phyloP scores from a whole-genome alignment of 2,329 filamentous ascomycete genomes.

The Cercospora brassicicola region DNA sequence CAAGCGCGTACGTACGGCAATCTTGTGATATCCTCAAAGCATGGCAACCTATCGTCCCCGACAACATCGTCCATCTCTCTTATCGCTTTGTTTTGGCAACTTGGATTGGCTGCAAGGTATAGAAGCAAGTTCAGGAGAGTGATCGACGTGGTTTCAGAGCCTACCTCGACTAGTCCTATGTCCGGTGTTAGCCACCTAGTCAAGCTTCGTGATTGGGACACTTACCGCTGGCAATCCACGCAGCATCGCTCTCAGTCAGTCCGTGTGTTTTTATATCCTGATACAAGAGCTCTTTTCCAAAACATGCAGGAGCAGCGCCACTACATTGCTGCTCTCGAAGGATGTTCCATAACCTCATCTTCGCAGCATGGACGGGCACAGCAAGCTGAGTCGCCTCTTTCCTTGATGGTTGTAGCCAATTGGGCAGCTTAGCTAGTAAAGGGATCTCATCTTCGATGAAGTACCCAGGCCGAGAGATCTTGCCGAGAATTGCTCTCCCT shows the following conservation, averaged over 20 bases:
- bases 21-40: constrained; percentile 29
- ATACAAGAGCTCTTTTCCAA: neutral
- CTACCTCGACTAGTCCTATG: constrained; percentile 9
- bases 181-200: neutral
- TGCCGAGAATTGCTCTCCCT: neutral
- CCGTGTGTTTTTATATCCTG: neutral
- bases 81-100: constrained; percentile 25
- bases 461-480: neutral
- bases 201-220: neutral
- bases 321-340: neutral
- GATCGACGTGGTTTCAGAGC: constrained; percentile 7
- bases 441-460: neutral
- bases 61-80: constrained; percentile 33
- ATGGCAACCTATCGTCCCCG: constrained; percentile 28
- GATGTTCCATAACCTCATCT: neutral
- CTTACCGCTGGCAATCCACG: neutral
- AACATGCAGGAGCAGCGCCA: neutral
- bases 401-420: neutral
- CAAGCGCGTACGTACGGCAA: constrained; percentile 33
- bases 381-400: neutral
- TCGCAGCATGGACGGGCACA: neutral
- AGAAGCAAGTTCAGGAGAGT: constrained; percentile 15
- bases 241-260: neutral
- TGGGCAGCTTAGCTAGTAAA: neutral
- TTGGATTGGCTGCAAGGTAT: neutral